Percentiles rank a stretch among this genome's conserved stretches.
Conservation (phyloP, 163 green algal genomes). For the Scenedesmus sp. region DNA sequence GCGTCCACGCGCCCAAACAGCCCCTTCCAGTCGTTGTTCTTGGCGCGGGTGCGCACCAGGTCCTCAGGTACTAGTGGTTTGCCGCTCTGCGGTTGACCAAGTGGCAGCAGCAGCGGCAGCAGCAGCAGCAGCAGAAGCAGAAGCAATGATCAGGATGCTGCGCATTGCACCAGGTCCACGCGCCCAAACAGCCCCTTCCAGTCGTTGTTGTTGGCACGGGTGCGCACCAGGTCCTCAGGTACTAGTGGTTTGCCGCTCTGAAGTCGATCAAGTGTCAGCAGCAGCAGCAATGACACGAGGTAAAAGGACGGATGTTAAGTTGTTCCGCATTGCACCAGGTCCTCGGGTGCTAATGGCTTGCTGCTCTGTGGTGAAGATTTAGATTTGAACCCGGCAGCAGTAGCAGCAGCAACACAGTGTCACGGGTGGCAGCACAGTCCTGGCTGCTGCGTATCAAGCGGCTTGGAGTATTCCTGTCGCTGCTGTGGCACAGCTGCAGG, state of each 20-base stretch:
- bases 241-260: slow-evolving; percentile 85
- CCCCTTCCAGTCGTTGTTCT: slow-evolving; percentile 96
- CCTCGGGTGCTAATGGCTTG: slow-evolving; percentile 93
- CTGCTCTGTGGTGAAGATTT: slow-evolving; percentile 58
- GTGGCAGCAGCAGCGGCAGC: not conserved
- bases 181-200: slow-evolving; percentile 95
- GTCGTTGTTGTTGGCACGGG: slow-evolving; percentile 91
- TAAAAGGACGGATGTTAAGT: too few species aligned
- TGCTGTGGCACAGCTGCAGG: too few species aligned
- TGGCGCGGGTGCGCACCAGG: slow-evolving; percentile 93
- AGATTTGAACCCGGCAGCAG: not conserved
- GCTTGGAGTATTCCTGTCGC: too few species aligned
- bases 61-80: slow-evolving; percentile 94
- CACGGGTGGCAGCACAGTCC: too few species aligned
- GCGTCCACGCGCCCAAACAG: slow-evolving; percentile 94
- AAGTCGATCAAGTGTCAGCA: not conserved
- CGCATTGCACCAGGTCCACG: slow-evolving; percentile 71
- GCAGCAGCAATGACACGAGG: not conserved
- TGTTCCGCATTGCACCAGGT: slow-evolving; percentile 71
- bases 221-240: slow-evolving; percentile 97
- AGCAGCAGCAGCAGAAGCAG: not conserved
- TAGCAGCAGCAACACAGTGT: not conserved
- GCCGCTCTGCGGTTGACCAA: slow-evolving; percentile 58
- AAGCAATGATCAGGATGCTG: too few species aligned
- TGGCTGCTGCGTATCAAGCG: too few species aligned